A percentile compares a stretch with the other conserved stretches of the same genome.
Conservation (phyloP, 805 yeast genomes). For the Kuraishia capsulata region DNA sequence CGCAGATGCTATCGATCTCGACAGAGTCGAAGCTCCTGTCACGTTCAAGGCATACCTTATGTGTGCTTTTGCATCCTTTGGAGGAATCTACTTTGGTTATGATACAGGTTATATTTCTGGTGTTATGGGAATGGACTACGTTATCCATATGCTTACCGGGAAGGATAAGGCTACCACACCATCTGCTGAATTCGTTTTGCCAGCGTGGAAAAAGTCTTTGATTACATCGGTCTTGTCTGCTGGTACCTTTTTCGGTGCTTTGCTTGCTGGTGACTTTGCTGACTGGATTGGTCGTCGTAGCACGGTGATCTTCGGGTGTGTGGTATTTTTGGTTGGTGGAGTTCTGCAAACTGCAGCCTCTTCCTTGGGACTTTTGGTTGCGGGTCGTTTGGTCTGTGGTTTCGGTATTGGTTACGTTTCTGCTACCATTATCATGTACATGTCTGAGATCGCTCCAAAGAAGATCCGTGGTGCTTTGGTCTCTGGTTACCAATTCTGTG, state of each 20-base stretch:
- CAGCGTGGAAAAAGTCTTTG: slow-evolving; percentile 26
- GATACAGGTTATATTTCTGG: slow-evolving; percentile 65
- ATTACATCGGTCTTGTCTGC: slow-evolving; percentile 62
- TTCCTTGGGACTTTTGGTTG: slow-evolving; percentile 39
- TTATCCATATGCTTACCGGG: slow-evolving; percentile 19
- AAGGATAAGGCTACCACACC: slow-evolving; percentile 11
- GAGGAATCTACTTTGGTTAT: slow-evolving; percentile 60
- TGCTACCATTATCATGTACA: slow-evolving; percentile 68
- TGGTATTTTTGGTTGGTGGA: slow-evolving; percentile 38
- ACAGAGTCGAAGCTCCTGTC: slow-evolving; percentile 25
- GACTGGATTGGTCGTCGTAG: slow-evolving; percentile 37
- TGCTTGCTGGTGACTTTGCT: slow-evolving; percentile 46
- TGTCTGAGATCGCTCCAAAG: slow-evolving; percentile 71
- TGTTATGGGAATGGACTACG: slow-evolving; percentile 53
- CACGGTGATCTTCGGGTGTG: slow-evolving; percentile 32
- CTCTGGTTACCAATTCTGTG: slow-evolving; percentile 53
- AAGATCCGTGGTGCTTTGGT: slow-evolving; percentile 74
- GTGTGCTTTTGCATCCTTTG: slow-evolving; percentile 56
- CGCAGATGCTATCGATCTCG: slow-evolving; percentile 10
- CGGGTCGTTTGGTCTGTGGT: slow-evolving; percentile 67
- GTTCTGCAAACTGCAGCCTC: slow-evolving; percentile 33
- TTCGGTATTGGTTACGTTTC: slow-evolving; percentile 72
- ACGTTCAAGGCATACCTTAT: slow-evolving; percentile 25
- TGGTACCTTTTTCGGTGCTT: slow-evolving; percentile 65
- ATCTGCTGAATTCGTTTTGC: slow-evolving; percentile 11